Evolutionary conservation across 176 grass and related monocot species (phyloP).

Genomic region (Panicum miliaceum): DNA sequence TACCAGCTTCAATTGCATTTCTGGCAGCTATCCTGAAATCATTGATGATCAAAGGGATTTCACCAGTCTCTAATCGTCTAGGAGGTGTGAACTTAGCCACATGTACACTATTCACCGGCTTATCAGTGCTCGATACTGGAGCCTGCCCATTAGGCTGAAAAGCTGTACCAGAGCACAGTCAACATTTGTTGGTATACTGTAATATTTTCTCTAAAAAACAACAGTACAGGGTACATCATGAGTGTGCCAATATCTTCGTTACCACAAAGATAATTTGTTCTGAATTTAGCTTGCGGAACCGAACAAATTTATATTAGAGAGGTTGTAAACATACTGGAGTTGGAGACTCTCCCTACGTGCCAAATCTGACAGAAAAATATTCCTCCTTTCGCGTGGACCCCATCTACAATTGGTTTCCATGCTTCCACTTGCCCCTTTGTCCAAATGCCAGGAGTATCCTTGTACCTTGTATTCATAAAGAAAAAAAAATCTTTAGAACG

Average conservation of each 20-base stretch:
- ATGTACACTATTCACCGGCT: constrained; percentile 39
- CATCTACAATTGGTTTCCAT: constrained; percentile 72
- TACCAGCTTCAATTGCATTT: constrained; percentile 75
- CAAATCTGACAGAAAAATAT: constrained; percentile 75
- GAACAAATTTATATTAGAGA: constrained; percentile 13
- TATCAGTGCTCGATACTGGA: constrained; percentile 67
- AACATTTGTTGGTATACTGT: background rate
- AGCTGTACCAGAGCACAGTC: constrained; percentile 30
- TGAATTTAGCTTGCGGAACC: background rate
- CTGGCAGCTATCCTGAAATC: constrained; percentile 66
- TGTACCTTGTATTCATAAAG: constrained; percentile 51
- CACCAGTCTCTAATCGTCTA: constrained; percentile 48
- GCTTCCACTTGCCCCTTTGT: constrained; percentile 70
- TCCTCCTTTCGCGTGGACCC: constrained; percentile 59
- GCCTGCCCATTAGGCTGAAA: constrained; percentile 67
- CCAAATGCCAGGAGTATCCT: constrained; percentile 68
- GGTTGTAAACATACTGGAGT: constrained; percentile 41
- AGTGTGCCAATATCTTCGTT: background rate
- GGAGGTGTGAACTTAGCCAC: constrained; percentile 42
- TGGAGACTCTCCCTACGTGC: constrained; percentile 68
- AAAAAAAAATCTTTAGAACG: background rate
- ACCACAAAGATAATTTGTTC: background rate
- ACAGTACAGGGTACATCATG: background rate
- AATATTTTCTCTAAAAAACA: background rate
- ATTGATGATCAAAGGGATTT: constrained; percentile 59